Conservation (phyloP, 805 yeast genomes). For the Kazachstania kunashirensis region DNA sequence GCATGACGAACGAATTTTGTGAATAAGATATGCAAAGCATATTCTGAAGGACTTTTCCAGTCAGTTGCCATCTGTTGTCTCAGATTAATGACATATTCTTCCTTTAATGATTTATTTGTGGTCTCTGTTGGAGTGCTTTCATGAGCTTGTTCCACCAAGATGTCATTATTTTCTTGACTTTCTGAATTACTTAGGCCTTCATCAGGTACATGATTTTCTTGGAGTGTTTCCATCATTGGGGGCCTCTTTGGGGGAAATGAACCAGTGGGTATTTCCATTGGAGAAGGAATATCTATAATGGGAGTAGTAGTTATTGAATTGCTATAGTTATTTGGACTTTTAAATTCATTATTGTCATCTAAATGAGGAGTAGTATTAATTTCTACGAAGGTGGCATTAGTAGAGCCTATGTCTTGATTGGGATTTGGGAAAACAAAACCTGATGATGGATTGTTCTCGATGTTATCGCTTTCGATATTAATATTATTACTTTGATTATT, state of each 20-base stretch:
- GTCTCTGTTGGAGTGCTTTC: slow-evolving; percentile 8
- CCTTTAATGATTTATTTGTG: slow-evolving; percentile 12
- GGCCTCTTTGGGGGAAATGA: slow-evolving; percentile 1
- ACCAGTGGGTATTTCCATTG: slow-evolving; percentile 7
- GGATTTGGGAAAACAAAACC: slow-evolving; percentile 4
- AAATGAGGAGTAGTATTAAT: slow-evolving; percentile 2
- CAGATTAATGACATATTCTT: slow-evolving; percentile 21
- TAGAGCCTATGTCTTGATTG: background rate
- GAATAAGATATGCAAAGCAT: slow-evolving; percentile 86
- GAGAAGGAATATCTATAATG: slow-evolving; percentile 14
- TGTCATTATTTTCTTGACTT: background rate
- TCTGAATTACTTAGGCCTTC: background rate
- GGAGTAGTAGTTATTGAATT: slow-evolving; percentile 7
- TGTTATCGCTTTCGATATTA: background rate
- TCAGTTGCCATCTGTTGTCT: slow-evolving; percentile 41
- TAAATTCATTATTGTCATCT: background rate
- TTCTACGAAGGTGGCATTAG: background rate
- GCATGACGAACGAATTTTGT: slow-evolving; percentile 93
- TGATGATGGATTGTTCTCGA: background rate
- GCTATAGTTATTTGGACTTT: slow-evolving; percentile 1
- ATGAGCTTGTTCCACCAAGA: background rate
- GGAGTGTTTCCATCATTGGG: background rate
- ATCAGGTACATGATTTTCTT: background rate
- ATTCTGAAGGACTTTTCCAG: slow-evolving; percentile 70
- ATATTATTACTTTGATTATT: background rate